phyloP scores from a whole-genome alignment of 257 asterid genomes.

The Jasminum sambac region DNA sequence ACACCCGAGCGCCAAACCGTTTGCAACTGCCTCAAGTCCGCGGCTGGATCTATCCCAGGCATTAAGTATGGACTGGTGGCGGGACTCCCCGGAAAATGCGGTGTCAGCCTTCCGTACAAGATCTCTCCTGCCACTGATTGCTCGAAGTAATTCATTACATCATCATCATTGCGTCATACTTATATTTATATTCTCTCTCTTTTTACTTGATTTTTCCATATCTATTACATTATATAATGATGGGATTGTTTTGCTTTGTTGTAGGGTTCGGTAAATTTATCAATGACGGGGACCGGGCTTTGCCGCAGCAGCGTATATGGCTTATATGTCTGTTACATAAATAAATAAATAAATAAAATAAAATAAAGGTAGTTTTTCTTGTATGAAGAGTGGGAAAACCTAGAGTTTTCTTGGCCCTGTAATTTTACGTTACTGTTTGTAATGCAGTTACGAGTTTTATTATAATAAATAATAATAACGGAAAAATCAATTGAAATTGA shows the following conservation, averaged over 20 bases:
- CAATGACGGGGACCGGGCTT: neutral
- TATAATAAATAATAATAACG: too few species aligned
- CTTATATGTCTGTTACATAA: neutral
- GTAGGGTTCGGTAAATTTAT: neutral
- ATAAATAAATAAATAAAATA: neutral
- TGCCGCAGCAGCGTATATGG: neutral
- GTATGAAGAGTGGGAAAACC: neutral
- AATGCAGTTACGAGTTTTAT: neutral
- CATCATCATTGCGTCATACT: too few species aligned
- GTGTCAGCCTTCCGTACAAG: constrained; percentile 42
- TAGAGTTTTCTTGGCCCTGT: neutral
- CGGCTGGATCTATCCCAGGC: neutral
- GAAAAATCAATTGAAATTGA: too few species aligned
- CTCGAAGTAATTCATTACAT: constrained; percentile 35
- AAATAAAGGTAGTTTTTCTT: neutral
- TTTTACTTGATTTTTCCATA: neutral
- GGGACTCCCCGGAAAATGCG: constrained; percentile 36
- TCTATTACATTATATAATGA: neutral
- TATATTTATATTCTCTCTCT: neutral
- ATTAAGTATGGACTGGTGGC: constrained; percentile 20
- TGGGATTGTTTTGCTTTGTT: neutral
- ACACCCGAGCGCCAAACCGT: constrained; percentile 35
- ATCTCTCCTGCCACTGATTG: constrained; percentile 45
- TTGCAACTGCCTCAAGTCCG: constrained; percentile 34
- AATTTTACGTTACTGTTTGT: neutral